Conservation (phyloP, 352 stramenopile genomes). For the Pythium aquatile region DNA sequence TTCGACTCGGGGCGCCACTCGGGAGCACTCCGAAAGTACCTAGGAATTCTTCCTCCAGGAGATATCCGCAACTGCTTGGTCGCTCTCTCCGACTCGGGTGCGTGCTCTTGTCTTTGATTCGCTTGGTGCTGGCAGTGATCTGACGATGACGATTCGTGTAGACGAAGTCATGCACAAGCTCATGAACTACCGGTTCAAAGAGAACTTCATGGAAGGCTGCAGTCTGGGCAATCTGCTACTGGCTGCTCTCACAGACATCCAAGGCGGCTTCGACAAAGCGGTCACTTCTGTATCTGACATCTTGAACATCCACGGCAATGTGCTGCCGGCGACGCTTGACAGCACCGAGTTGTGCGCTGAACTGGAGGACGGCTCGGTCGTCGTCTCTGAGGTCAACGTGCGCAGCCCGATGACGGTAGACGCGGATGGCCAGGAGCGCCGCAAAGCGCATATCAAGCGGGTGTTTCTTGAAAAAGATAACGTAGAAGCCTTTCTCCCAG, state of each 20-base stretch:
- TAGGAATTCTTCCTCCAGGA: slow-evolving; percentile 78
- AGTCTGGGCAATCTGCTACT: slow-evolving; percentile 82
- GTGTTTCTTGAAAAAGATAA: slow-evolving; percentile 77
- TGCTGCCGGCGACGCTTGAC: slow-evolving; percentile 81
- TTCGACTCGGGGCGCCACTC: slow-evolving; percentile 86
- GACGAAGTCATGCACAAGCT: slow-evolving; percentile 85
- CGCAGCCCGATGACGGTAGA: slow-evolving; percentile 54
- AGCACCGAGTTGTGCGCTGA: slow-evolving; percentile 80
- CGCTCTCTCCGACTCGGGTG: slow-evolving; percentile 77
- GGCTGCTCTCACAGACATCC: slow-evolving; percentile 78
- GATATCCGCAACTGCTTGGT: slow-evolving; percentile 89
- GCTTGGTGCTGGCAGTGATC: not conserved
- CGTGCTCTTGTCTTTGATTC: slow-evolving; percentile 5
- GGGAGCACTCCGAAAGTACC: slow-evolving; percentile 73
- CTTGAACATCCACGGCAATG: slow-evolving; percentile 79
- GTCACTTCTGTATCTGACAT: slow-evolving; percentile 83
- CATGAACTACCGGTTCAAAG: slow-evolving; percentile 88
- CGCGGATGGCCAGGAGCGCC: slow-evolving; percentile 33
- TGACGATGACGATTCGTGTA: slow-evolving; percentile 16
- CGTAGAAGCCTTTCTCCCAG: slow-evolving; percentile 68
- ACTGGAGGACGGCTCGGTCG: slow-evolving; percentile 63
- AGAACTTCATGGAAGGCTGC: slow-evolving; percentile 87
- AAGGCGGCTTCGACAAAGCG: slow-evolving; percentile 78
- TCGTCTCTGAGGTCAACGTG: slow-evolving; percentile 84
- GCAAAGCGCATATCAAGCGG: slow-evolving; percentile 73